phyloP scores from a whole-genome alignment of 345 rosid species.

The Murraya paniculata region DNA sequence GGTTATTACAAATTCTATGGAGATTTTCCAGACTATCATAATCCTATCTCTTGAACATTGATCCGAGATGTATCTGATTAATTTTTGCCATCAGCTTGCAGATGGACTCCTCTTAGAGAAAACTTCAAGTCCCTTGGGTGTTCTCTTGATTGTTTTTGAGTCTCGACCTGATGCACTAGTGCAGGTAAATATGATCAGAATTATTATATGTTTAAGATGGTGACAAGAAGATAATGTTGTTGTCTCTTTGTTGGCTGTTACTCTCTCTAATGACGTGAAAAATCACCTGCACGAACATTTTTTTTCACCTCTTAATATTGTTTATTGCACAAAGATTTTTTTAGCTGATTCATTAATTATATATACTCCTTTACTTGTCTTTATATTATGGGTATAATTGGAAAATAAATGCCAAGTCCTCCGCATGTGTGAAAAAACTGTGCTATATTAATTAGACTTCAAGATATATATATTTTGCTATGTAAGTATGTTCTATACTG shows the following conservation, averaged over 20 bases:
- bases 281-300: neutral
- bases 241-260: neutral
- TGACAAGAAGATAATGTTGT: neutral
- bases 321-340: neutral
- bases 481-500: too few relatives aligned
- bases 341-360: neutral
- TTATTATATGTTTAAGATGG: constrained; percentile 2
- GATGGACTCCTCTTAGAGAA: constrained; percentile 93
- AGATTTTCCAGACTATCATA: neutral
- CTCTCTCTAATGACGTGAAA: neutral
- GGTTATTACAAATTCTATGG: neutral
- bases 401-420: neutral
- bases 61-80: constrained; percentile 18
- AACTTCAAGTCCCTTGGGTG: constrained; percentile 95
- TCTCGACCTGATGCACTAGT: constrained; percentile 97
- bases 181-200: constrained; percentile 53
- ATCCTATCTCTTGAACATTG: neutral
- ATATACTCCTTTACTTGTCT: neutral
- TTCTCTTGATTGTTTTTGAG: constrained; percentile 92
- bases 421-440: neutral
- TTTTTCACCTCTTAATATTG: neutral
- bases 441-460: neutral
- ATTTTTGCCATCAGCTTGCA: constrained; percentile 59
- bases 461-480: neutral
- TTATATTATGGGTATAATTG: neutral